Evolutionary conservation across 1,139 yeast genomes (phyloP).

Genomic region (Yamadazyma trypodendri): DNA sequence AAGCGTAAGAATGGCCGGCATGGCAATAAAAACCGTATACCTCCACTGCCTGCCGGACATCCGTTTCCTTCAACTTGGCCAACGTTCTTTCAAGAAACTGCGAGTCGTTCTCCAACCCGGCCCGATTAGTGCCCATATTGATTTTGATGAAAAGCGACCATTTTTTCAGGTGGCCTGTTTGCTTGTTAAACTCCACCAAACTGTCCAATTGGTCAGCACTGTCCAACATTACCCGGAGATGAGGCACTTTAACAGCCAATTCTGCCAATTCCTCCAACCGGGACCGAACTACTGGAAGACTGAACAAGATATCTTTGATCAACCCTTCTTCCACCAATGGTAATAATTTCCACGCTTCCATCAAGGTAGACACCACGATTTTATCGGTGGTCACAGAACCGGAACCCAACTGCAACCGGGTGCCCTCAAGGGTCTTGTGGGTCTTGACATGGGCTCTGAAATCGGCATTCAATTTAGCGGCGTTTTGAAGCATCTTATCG

Average conservation of each 20-base stretch:
- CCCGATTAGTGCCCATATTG: slow-evolving; percentile 63
- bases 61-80: slow-evolving; percentile 19
- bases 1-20: slow-evolving; percentile 72
- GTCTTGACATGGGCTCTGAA: slow-evolving; percentile 77
- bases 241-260: slow-evolving; percentile 38
- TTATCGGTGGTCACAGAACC: slow-evolving; percentile 32
- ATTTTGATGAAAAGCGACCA: slow-evolving; percentile 61
- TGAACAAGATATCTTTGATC: slow-evolving; percentile 61
- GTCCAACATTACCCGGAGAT: slow-evolving; percentile 62
- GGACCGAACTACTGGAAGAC: slow-evolving; percentile 64
- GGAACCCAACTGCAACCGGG: slow-evolving; percentile 28
- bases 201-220: slow-evolving; percentile 53
- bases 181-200: slow-evolving; percentile 35
- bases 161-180: slow-evolving; percentile 23
- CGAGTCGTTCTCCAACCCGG: slow-evolving; percentile 49
- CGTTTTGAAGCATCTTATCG: slow-evolving; percentile 31
- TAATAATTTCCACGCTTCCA: slow-evolving; percentile 60
- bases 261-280: slow-evolving; percentile 51
- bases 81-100: slow-evolving; percentile 29
- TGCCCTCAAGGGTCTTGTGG: slow-evolving; percentile 54
- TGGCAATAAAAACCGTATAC: slow-evolving; percentile 74
- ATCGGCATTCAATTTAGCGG: slow-evolving; percentile 26
- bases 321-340: slow-evolving; percentile 43
- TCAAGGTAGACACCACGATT: slow-evolving; percentile 69
- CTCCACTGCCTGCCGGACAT: slow-evolving; percentile 29